Evolutionary conservation across 805 yeast genomes (phyloP).

Genomic region (Jamesozyma jinghongensis): DNA sequence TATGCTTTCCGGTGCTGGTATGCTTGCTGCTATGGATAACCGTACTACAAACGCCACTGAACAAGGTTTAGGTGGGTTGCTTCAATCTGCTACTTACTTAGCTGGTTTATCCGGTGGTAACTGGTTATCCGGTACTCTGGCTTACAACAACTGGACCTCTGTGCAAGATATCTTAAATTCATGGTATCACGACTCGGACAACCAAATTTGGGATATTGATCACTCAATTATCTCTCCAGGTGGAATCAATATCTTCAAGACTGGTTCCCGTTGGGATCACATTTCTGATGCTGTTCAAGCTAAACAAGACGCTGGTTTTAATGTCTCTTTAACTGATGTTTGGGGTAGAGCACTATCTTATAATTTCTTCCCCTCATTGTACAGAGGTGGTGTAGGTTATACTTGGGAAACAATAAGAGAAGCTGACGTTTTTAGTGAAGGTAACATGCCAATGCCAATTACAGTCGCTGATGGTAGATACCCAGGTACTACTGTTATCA

Average conservation of each 20-base stretch:
- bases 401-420: constrained; percentile 51
- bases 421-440: constrained; percentile 49
- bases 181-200: constrained; percentile 21
- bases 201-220: constrained; percentile 59
- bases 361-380: constrained; percentile 55
- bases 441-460: constrained; percentile 66
- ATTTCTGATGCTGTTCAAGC: constrained; percentile 43
- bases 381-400: constrained; percentile 56
- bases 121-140: constrained; percentile 67
- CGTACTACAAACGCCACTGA: constrained; percentile 49
- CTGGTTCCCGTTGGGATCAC: constrained; percentile 44
- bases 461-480: constrained; percentile 55
- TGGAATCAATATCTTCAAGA: constrained; percentile 48
- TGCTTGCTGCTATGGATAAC: constrained; percentile 72
- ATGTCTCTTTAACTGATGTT: constrained; percentile 59
- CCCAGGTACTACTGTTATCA: constrained; percentile 49
- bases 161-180: constrained; percentile 47
- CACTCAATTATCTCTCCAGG: constrained; percentile 53
- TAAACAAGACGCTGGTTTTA: constrained; percentile 56
- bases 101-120: constrained; percentile 80
- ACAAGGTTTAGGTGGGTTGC: constrained; percentile 61
- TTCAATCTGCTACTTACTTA: constrained; percentile 62
- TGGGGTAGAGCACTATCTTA: constrained; percentile 74
- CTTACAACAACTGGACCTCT: constrained; percentile 62
- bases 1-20: constrained; percentile 80